These are phyloP conservation scores for Tricholoma hemisulphureum DNA, from an alignment of 768 basidiomycete genomes.

Conservation along the genomic window DNA sequence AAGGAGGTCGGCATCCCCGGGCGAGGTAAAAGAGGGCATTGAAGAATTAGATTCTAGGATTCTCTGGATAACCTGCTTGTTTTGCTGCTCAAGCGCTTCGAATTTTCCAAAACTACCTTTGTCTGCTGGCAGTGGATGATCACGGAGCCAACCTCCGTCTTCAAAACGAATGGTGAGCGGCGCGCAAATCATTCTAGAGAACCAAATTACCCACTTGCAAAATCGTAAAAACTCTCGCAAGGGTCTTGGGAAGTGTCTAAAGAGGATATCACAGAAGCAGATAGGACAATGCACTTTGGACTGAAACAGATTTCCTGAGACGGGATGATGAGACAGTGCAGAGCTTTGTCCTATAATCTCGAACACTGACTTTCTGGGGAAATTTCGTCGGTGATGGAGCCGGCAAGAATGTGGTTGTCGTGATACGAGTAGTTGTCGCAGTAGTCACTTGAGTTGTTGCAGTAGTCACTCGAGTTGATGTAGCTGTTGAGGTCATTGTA, in stretches of 20 bases:
- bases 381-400: slow-evolving; percentile 50
- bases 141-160: slow-evolving; percentile 88
- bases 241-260: slow-evolving; percentile 85
- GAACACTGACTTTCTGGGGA: slow-evolving; percentile 48
- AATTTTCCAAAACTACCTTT: slow-evolving; percentile 74
- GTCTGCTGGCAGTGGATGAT: slow-evolving; percentile 84
- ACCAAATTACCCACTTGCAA: slow-evolving; percentile 70
- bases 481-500: slow-evolving; percentile 31
- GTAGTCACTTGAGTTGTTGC: slow-evolving; percentile 24
- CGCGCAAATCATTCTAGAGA: background rate
- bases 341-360: background rate
- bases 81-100: slow-evolving; percentile 67
- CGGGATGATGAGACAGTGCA: slow-evolving; percentile 5
- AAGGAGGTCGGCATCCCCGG: slow-evolving; percentile 53
- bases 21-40: slow-evolving; percentile 28
- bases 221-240: slow-evolving; percentile 94
- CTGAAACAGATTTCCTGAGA: slow-evolving; percentile 68
- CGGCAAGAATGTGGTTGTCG: slow-evolving; percentile 44
- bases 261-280: slow-evolving; percentile 77
- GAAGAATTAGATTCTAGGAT: slow-evolving; percentile 59
- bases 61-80: slow-evolving; percentile 72
- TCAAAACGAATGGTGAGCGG: background rate
- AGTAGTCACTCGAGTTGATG: slow-evolving; percentile 24
- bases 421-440: slow-evolving; percentile 33
- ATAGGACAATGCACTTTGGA: slow-evolving; percentile 75